Evolutionary conservation across 2,329 filamentous ascomycete species (phyloP).

Genomic region (Nigrospora oryzae): DNA sequence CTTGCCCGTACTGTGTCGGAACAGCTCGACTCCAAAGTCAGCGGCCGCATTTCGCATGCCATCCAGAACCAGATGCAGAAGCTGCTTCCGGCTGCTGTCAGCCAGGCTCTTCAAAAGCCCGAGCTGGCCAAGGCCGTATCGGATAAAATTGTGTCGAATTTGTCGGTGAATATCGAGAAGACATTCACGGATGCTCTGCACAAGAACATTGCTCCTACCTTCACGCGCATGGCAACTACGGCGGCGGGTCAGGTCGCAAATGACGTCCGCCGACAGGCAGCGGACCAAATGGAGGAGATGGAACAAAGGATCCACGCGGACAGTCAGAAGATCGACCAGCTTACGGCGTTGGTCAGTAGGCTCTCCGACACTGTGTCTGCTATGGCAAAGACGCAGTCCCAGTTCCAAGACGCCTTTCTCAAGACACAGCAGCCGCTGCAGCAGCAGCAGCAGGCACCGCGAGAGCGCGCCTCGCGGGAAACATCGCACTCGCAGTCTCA

Average conservation of each 20-base stretch:
- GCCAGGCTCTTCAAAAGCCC: slow-evolving; percentile 62
- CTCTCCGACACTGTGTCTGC: slow-evolving; percentile 61
- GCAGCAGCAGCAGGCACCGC: slow-evolving; percentile 26
- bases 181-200: slow-evolving; percentile 56
- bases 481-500: slow-evolving; percentile 1
- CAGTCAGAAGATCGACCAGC: slow-evolving; percentile 60
- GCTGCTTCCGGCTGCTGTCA: slow-evolving; percentile 58
- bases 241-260: slow-evolving; percentile 59
- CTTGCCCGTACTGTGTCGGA: slow-evolving; percentile 60
- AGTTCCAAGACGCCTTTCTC: slow-evolving; percentile 58
- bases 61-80: slow-evolving; percentile 68
- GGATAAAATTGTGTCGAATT: slow-evolving; percentile 60
- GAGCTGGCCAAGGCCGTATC: slow-evolving; percentile 65
- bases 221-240: slow-evolving; percentile 56
- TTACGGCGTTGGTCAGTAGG: slow-evolving; percentile 58
- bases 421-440: slow-evolving; percentile 50
- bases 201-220: slow-evolving; percentile 53
- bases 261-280: slow-evolving; percentile 58
- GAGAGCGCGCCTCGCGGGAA: background rate
- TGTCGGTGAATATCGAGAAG: slow-evolving; percentile 61
- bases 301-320: slow-evolving; percentile 43
- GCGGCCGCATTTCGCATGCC: slow-evolving; percentile 54
- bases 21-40: slow-evolving; percentile 61
- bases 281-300: slow-evolving; percentile 40
- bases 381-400: slow-evolving; percentile 60